A percentile compares a stretch with the other conserved stretches of the same genome.
phyloP scores from a whole-genome alignment of 2,329 filamentous ascomycete genomes.

The Penicillium oxalicum region DNA sequence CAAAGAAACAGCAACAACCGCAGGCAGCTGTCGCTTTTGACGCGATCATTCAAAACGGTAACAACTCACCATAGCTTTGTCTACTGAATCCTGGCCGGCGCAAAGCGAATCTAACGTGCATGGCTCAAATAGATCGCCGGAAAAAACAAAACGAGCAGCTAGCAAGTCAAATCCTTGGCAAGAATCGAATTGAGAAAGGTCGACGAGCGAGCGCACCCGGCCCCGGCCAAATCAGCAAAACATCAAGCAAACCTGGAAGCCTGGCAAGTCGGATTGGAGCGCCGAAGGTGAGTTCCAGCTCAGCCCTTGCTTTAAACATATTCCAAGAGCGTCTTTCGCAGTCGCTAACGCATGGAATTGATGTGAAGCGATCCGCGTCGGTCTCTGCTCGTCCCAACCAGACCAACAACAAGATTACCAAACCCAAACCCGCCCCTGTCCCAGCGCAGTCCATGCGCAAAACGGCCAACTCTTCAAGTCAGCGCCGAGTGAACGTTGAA shows the following conservation, averaged over 20 bases:
- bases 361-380: constrained; percentile 36
- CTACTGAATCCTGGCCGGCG: constrained; percentile 1
- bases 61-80: constrained; percentile 10
- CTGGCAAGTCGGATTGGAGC: constrained; percentile 57
- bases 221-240: constrained; percentile 36
- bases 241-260: constrained; percentile 40
- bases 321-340: neutral
- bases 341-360: neutral
- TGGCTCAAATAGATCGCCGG: constrained; percentile 41
- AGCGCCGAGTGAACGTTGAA: constrained; percentile 31
- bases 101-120: constrained; percentile 4
- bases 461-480: constrained; percentile 23
- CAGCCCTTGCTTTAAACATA: neutral
- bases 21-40: constrained; percentile 41
- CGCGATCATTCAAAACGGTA: constrained; percentile 48
- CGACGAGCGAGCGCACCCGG: constrained; percentile 46
- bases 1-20: constrained; percentile 20
- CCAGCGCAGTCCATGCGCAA: constrained; percentile 16
- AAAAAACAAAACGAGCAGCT: constrained; percentile 52
- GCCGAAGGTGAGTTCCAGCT: constrained; percentile 44
- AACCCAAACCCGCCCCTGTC: constrained; percentile 34
- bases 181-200: constrained; percentile 27
- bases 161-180: constrained; percentile 55
- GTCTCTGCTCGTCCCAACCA: constrained; percentile 34
- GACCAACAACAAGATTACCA: constrained; percentile 31